phyloP scores from a whole-genome alignment of 2,329 filamentous ascomycete species.

The Cryphonectria nitschkei region DNA sequence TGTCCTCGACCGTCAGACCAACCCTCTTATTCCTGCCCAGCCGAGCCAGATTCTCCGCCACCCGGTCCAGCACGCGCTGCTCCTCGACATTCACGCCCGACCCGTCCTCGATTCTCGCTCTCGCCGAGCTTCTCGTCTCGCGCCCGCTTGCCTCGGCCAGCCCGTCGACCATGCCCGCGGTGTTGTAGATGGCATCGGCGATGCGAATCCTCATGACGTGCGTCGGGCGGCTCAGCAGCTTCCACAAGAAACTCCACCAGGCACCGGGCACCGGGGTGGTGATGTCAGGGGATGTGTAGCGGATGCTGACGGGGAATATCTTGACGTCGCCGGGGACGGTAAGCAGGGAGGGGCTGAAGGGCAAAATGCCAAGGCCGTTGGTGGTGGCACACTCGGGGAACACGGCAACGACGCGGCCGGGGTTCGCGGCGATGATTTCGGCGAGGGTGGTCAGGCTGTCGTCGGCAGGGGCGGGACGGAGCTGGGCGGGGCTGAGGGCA shows the following conservation, averaged over 20 bases:
- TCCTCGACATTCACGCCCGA: constrained; percentile 56
- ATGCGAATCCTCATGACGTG: constrained; percentile 92
- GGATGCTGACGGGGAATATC: constrained; percentile 88
- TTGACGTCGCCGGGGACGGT: constrained; percentile 67
- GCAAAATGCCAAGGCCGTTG: constrained; percentile 88
- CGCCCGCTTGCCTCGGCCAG: constrained; percentile 34
- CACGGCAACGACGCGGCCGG: constrained; percentile 76
- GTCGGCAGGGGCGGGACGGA: constrained; percentile 43
- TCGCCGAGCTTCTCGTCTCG: constrained; percentile 36
- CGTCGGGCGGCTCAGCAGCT: constrained; percentile 78
- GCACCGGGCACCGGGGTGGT: constrained; percentile 84
- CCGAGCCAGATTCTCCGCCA: constrained; percentile 85
- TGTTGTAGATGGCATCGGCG: constrained; percentile 71
- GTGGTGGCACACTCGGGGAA: constrained; percentile 96
- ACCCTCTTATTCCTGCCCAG: constrained; percentile 88
- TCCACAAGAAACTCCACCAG: constrained; percentile 80
- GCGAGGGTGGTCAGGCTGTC: constrained; percentile 64
- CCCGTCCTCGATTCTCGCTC: constrained; percentile 32
- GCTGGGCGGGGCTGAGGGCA: constrained; percentile 66
- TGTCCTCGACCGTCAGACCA: constrained; percentile 80
- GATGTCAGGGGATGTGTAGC: constrained; percentile 86
- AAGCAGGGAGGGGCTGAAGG: constrained; percentile 77
- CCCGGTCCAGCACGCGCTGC: constrained; percentile 71
- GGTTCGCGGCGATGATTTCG: constrained; percentile 68
- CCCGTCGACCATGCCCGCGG: constrained; percentile 44